These are phyloP conservation scores for Mrakia frigida DNA, from an alignment of 768 basidiomycete species.

Conservation along the genomic window DNA sequence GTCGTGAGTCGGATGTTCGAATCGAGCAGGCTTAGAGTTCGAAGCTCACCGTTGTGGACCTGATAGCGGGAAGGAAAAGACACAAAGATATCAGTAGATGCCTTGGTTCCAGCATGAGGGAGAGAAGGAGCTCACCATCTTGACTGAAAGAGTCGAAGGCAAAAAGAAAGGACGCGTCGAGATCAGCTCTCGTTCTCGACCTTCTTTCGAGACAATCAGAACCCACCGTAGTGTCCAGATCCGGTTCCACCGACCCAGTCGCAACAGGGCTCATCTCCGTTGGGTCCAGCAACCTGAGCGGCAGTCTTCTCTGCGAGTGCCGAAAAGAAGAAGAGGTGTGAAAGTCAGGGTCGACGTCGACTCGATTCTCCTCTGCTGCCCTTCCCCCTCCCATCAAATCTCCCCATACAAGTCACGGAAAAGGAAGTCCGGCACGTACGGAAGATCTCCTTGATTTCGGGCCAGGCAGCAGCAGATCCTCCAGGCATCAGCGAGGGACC, in stretches of 20 bases:
- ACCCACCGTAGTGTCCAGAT: slow-evolving; percentile 71
- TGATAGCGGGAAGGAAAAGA: not conserved
- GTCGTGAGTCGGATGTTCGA: not conserved
- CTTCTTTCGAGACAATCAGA: not conserved
- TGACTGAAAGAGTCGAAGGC: slow-evolving; percentile 52
- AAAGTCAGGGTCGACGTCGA: not conserved
- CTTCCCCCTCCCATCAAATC: not conserved
- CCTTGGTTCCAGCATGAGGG: not conserved
- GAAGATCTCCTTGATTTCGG: slow-evolving; percentile 95
- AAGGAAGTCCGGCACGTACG: slow-evolving; percentile 40
- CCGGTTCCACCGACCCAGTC: slow-evolving; percentile 99
- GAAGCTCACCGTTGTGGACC: slow-evolving; percentile 67
- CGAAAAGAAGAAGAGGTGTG: not conserved
- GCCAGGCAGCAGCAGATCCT: slow-evolving; percentile 90
- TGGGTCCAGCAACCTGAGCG: slow-evolving; percentile 74
- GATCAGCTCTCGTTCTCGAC: not conserved
- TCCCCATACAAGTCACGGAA: not conserved
- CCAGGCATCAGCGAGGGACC: slow-evolving; percentile 99
- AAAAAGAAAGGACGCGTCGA: not conserved
- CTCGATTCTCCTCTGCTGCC: not conserved
- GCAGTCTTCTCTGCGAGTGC: slow-evolving; percentile 64
- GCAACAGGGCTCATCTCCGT: slow-evolving; percentile 73
- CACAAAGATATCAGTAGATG: not conserved
- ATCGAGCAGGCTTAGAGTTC: too few species aligned
- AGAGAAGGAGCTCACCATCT: slow-evolving; percentile 60